Base-by-base conservation (phyloP, 495 filamentous ascomycete genomes). In the Corynascus novoguineensis region DNA sequence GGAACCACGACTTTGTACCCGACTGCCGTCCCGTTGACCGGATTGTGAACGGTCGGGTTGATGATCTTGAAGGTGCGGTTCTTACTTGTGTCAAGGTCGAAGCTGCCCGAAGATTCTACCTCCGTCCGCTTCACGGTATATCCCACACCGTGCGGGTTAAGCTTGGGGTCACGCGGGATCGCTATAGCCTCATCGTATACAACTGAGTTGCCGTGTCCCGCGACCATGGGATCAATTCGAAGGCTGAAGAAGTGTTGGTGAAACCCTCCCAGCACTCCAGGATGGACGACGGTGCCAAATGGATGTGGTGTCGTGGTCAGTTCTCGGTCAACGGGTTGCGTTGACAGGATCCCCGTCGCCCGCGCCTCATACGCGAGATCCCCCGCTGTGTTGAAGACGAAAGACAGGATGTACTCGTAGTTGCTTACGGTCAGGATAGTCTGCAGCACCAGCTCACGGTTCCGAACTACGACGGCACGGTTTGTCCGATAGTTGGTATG, bases 221-320 rank as follows among this genome's bases (percentile, higher is more conserved):
- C 90, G 53, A 95, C 78, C 40, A 82, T 81, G 6, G 91, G 90
- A 68, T 96, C 90, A 15, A 96, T 77, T 14, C 91, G 86, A 1
- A 95, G 82, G 3, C 86, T 89, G 73, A 96, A 93, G 69, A 95
- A 88, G 72, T 96, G 91, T 63, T 96, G 91, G 60, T 96, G 91
- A 82, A 53, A 83, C 53, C 52, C 67, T 62, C 68, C 89, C 46
- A 96, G 81, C 9, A 91, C 89, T 0, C 91, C 91, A 0, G 90
- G 91, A 57, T 90, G 86, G 8, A 96, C 88, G 31, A 92, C 79
- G 1, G 91, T 96, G 41, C 91, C 91, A 79, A 86, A 95, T 6
- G 25, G 63, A 27, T 69, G 66, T 0, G 67, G 60, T 0, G 55
- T 60, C 71, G 47, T 84, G 10, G 84, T 85, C 24, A 89, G 84